Percentiles rank a stretch among this genome's conserved stretches.
phyloP scores from a whole-genome alignment of 2,329 filamentous ascomycete genomes.

The Sclerotiophoma versabilis region DNA sequence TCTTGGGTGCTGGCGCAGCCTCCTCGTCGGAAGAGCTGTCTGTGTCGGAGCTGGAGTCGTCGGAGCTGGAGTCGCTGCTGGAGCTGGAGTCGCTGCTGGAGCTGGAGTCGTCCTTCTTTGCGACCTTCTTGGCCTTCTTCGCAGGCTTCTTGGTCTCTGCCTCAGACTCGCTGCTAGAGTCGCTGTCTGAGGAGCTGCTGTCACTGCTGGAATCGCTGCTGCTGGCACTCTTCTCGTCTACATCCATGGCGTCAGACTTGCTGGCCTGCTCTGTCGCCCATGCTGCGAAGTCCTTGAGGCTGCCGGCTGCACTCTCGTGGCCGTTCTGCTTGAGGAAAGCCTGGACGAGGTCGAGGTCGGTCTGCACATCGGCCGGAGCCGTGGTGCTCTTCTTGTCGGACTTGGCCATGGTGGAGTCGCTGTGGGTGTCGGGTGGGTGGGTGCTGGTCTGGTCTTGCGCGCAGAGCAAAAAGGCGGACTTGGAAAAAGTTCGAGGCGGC shows the following conservation, averaged over 20 bases:
- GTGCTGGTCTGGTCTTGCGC: conserved; percentile 5
- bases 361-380: conserved; percentile 14
- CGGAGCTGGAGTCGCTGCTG: conserved; percentile 24
- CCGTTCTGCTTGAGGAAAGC: conserved; percentile 46
- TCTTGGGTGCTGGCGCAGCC: conserved; percentile 24
- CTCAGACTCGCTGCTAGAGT: conserved; percentile 40
- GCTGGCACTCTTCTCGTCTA: conserved; percentile 33
- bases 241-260: conserved; percentile 40
- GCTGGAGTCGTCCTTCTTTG: conserved; percentile 22
- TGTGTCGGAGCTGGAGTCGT: conserved; percentile 23
- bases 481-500: conserved; percentile 21
- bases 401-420: conserved; percentile 33
- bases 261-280: conserved; percentile 35
- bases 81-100: conserved; percentile 19
- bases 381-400: conserved; percentile 29
- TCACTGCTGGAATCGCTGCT: conserved; percentile 33
- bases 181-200: conserved; percentile 29
- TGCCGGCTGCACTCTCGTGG: conserved; percentile 39
- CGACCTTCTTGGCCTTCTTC: conserved; percentile 20
- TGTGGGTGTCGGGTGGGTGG: neutral
- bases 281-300: conserved; percentile 35
- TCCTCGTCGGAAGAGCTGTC: conserved; percentile 46
- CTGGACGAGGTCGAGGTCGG: conserved; percentile 42
- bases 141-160: conserved; percentile 36
- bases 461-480: conserved; percentile 29